Conservation (phyloP, 1,139 yeast genomes). For the Ashbya aceris region DNA sequence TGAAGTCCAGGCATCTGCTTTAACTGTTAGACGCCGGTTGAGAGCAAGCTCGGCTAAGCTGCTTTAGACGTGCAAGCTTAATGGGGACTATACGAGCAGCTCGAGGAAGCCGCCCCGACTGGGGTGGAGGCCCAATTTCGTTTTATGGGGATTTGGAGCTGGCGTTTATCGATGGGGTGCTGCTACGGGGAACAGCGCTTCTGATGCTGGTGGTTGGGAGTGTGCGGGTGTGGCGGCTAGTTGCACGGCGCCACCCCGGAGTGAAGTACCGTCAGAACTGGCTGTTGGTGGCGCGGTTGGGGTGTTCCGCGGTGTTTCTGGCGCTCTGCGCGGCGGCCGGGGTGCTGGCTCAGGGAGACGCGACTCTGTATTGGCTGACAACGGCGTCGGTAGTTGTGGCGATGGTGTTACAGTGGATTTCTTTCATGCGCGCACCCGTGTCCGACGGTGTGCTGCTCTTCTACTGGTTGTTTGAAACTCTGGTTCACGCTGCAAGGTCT, state of each 20-base stretch:
- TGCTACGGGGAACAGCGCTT: constrained; percentile 44
- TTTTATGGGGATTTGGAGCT: constrained; percentile 64
- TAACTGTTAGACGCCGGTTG: too few relatives aligned
- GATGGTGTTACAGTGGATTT: constrained; percentile 55
- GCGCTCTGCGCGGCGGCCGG: constrained; percentile 21
- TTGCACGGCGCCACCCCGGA: constrained; percentile 32
- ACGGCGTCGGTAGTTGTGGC: constrained; percentile 37
- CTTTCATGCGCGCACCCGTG: constrained; percentile 53
- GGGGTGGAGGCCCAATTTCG: constrained; percentile 73
- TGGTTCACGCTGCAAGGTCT: constrained; percentile 37
- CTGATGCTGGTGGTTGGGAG: constrained; percentile 50
- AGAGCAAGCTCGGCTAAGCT: too few relatives aligned
- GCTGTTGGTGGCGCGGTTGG: constrained; percentile 30
- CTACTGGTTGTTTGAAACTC: constrained; percentile 60
- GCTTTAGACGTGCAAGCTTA: too few relatives aligned
- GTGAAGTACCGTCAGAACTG: constrained; percentile 35
- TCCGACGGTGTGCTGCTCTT: constrained; percentile 64
- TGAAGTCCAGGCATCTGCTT: too few relatives aligned
- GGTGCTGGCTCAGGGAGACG: constrained; percentile 12
- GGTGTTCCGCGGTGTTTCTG: constrained; percentile 27
- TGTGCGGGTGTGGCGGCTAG: constrained; percentile 24
- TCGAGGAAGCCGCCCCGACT: constrained; percentile 19
- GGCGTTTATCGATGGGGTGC: constrained; percentile 69
- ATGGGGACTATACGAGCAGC: too few relatives aligned
- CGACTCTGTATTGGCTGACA: constrained; percentile 23